These are phyloP conservation scores for Russula virescens DNA, from an alignment of 768 basidiomycete genomes.

Conservation along the genomic window DNA sequence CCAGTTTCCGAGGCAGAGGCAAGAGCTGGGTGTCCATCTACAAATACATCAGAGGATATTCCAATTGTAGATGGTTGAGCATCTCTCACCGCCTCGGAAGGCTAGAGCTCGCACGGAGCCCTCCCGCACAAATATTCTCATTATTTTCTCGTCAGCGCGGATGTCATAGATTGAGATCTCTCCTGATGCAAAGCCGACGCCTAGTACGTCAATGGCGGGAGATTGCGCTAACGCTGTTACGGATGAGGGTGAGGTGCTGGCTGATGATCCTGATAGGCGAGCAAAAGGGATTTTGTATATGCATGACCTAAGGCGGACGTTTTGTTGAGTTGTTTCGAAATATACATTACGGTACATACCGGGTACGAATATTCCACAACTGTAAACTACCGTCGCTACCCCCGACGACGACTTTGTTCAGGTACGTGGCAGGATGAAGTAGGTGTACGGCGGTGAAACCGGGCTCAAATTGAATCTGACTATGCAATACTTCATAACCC, in stretches of 20 bases:
- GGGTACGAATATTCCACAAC: constrained; percentile 89
- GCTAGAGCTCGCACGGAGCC: constrained; percentile 69
- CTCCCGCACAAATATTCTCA: constrained; percentile 88
- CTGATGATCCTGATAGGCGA: constrained; percentile 42
- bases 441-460: constrained; percentile 82
- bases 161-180: constrained; percentile 87
- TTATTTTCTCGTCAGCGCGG: constrained; percentile 80
- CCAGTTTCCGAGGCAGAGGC: constrained; percentile 85
- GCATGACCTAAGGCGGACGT: constrained; percentile 48
- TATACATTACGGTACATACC: constrained; percentile 41
- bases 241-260: constrained; percentile 34
- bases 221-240: constrained; percentile 84
- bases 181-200: constrained; percentile 86
- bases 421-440: constrained; percentile 91
- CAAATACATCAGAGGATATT: constrained; percentile 3
- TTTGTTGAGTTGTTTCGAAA: background rate
- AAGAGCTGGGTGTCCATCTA: constrained; percentile 84
- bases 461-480: constrained; percentile 70
- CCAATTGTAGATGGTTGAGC: background rate
- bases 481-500: constrained; percentile 31
- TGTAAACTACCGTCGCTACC: constrained; percentile 78
- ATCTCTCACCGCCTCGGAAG: constrained; percentile 71
- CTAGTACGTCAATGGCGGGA: constrained; percentile 93
- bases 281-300: constrained; percentile 71
- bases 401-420: constrained; percentile 90